Percentiles rank a stretch among this genome's conserved stretches.
Evolutionary conservation across 192 early-diverging fungal species (phyloP).

Genomic region (Thamnidium elegans): DNA sequence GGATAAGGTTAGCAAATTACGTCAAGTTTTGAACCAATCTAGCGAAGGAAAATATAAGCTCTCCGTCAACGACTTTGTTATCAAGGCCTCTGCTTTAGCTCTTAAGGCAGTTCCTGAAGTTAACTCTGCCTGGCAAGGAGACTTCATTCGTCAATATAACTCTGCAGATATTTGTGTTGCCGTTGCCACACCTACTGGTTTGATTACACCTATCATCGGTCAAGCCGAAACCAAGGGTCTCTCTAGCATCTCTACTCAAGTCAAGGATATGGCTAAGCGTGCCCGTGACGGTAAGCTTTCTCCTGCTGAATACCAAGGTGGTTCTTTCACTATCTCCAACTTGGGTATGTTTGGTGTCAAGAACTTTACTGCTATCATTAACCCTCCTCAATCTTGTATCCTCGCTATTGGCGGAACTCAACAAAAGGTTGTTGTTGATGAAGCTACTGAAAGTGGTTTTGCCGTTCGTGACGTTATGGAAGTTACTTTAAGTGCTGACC

Average conservation of each 20-base stretch:
- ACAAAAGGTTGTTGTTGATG: constrained; percentile 71
- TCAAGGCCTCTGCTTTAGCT: constrained; percentile 91
- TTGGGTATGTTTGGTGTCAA: constrained; percentile 95
- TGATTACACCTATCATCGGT: constrained; percentile 93
- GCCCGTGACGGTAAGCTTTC: constrained; percentile 86
- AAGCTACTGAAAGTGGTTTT: constrained; percentile 60
- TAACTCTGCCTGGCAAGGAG: constrained; percentile 81
- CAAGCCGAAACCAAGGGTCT: constrained; percentile 85
- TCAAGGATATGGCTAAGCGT: constrained; percentile 79
- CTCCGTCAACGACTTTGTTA: constrained; percentile 97
- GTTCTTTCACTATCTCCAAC: constrained; percentile 97
- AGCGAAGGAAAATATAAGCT: constrained; percentile 91
- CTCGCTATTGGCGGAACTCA: constrained; percentile 84
- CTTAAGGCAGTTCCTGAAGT: constrained; percentile 90
- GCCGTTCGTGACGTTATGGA: constrained; percentile 75
- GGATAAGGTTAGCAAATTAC: constrained; percentile 83
- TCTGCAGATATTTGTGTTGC: constrained; percentile 94
- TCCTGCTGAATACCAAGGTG: constrained; percentile 95
- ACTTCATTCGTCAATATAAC: constrained; percentile 90
- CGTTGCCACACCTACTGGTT: constrained; percentile 87
- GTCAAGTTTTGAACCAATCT: constrained; percentile 82
- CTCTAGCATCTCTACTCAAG: constrained; percentile 76
- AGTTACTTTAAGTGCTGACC: constrained; percentile 85
- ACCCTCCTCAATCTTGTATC: constrained; percentile 91
- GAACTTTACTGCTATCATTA: constrained; percentile 97